phyloP scores from a whole-genome alignment of 306 rosid genomes.

The Vicia sativa region DNA sequence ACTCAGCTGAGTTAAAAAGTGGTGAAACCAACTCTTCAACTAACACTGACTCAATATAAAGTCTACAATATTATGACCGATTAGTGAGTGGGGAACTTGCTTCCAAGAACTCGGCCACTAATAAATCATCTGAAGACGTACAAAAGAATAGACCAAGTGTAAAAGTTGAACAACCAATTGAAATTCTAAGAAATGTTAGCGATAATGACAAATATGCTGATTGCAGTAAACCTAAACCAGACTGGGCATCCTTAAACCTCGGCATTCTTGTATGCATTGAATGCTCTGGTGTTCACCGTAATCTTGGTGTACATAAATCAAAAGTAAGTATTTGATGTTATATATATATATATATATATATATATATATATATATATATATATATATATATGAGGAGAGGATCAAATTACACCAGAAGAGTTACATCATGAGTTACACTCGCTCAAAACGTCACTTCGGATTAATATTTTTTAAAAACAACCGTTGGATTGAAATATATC shows the following conservation, averaged over 20 bases:
- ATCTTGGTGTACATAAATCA: conserved; percentile 86
- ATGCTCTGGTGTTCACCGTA: conserved; percentile 88
- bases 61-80: conserved; percentile 40
- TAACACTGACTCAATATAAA: conserved; percentile 30
- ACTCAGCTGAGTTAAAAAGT: conserved; percentile 40
- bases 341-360: not conserved
- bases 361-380: not conserved
- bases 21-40: conserved; percentile 25
- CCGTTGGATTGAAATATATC: too few species aligned
- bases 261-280: conserved; percentile 82
- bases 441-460: too few species aligned
- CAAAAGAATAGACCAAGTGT: conserved; percentile 35
- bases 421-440: too few species aligned
- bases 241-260: conserved; percentile 91
- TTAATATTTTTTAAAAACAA: too few species aligned
- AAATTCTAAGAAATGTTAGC: conserved; percentile 67
- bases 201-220: conserved; percentile 88
- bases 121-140: conserved; percentile 42
- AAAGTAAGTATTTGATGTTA: conserved; percentile 57
- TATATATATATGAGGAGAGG: too few species aligned
- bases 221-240: conserved; percentile 84
- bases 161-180: conserved; percentile 64
- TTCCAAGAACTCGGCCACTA: conserved; percentile 24
- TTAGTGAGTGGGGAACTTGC: conserved; percentile 37
- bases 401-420: too few species aligned